Evolutionary conservation across 176 grass and related monocot genomes (phyloP), one percentile per base, ranked within the genome.

Genomic region (Aechmea fasciata): DNA sequence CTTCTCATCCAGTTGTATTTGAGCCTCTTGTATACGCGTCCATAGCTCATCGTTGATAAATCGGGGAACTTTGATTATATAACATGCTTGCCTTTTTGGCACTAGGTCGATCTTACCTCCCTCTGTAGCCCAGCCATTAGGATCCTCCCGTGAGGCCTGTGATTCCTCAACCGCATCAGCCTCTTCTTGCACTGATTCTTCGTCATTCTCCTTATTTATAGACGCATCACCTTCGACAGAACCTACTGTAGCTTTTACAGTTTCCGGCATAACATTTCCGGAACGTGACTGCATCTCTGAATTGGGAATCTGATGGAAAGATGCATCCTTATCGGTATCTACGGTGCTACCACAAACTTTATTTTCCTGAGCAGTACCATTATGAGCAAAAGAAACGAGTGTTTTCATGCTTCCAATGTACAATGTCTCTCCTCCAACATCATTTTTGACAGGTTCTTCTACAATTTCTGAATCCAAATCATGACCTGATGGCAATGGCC

Each of bases 1-100:
- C 51, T 87, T 57, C 51, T 87, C 62, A 75, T 94, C 90, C 67
- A 99, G 48, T 65, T 74, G 68, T 57, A 22, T 26, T 70, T 90
- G 82, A 0, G 90, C 95, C 48, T 75, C 65, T 47, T 99, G 90
- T 73, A 75, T 83, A 52, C 77, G 83, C 67, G 48, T 67, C 85
- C 90, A 99, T 13, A 85, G 66, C 65, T 84, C 72, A 71, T 99
- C 90, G 70, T 80, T 71, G 2, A 69, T 79, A 72, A 87, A 83
- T 75, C 52, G 85, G 51, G 95, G 95, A 11, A 94, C 70, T 70
- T 77, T 94, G 23, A 88, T 77, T 50, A 94, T 66, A 71, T 70
- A 80, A 54, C 77, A 9, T n/a, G 15, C 63, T 24, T 85, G 74
- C 13, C 55, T 72, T 69, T 64, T 74, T 33, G 78, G 49, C 8